These are phyloP conservation scores for Diplosphaera chodatii DNA, from an alignment of 139 green algal genomes.

Conservation along the genomic window DNA sequence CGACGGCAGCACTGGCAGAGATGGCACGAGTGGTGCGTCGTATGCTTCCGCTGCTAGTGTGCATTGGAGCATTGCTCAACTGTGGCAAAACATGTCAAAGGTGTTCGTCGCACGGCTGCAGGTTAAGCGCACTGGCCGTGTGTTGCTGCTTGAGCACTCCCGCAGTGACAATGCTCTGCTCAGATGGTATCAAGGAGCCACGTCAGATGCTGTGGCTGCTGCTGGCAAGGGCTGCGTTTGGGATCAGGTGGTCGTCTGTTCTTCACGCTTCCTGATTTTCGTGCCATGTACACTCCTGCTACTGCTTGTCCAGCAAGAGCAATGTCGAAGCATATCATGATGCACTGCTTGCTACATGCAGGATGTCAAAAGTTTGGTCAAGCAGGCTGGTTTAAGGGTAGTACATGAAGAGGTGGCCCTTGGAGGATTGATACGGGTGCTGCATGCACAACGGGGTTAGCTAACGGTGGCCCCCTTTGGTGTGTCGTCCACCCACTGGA, in stretches of 20 bases:
- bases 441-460: neutral
- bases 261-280: too few relatives aligned
- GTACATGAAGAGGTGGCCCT: neutral
- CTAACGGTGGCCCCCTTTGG: too few relatives aligned
- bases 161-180: slow-evolving; percentile 43
- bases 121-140: slow-evolving; percentile 13
- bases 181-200: slow-evolving; percentile 53
- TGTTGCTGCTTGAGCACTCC: slow-evolving; percentile 63
- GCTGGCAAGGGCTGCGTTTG: slow-evolving; percentile 57
- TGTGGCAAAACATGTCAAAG: too few relatives aligned
- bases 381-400: neutral
- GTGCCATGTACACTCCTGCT: too few relatives aligned
- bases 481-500: neutral
- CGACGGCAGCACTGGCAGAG: slow-evolving; percentile 38
- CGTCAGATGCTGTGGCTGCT: slow-evolving; percentile 32
- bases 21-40: slow-evolving; percentile 49
- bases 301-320: too few relatives aligned
- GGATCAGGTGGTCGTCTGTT: slow-evolving; percentile 21
- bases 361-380: neutral
- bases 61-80: too few relatives aligned
- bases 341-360: too few relatives aligned
- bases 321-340: too few relatives aligned
- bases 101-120: neutral
- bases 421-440: neutral
- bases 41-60: neutral